Evolutionary conservation across 352 stramenopile genomes (phyloP).

Genomic region (Halophytophthora batemanensis): DNA sequence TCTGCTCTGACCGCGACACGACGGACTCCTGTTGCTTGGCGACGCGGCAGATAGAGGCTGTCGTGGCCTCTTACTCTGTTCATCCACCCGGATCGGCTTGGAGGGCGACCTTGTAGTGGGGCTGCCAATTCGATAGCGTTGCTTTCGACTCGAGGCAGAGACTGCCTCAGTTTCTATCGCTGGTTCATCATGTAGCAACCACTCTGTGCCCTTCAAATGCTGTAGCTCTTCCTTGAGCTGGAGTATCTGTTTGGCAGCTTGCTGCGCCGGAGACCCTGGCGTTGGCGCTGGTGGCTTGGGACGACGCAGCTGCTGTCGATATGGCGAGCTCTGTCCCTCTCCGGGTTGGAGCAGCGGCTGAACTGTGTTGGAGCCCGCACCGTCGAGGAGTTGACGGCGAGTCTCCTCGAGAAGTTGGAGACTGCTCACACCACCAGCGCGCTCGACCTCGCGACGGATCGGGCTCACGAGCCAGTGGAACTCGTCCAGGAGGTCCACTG

Average conservation of each 20-base stretch:
- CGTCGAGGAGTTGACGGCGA: constrained; percentile 4
- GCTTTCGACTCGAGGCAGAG: constrained; percentile 5
- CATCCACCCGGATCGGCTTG: constrained; percentile 4
- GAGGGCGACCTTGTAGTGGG: background rate
- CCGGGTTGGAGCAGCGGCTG: constrained; percentile 7
- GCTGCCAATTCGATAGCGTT: constrained; percentile 3
- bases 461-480: constrained; percentile 42
- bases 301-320: constrained; percentile 24
- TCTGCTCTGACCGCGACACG: constrained; percentile 12
- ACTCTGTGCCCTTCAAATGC: constrained; percentile 14
- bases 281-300: constrained; percentile 13
- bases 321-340: constrained; percentile 35
- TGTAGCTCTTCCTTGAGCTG: constrained; percentile 42
- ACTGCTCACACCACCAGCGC: constrained; percentile 2
- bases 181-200: background rate
- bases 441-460: constrained; percentile 10
- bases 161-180: background rate
- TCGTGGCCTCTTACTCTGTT: constrained; percentile 3
- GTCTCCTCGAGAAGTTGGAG: constrained; percentile 7
- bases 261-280: constrained; percentile 39
- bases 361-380: constrained; percentile 6
- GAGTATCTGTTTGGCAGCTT: constrained; percentile 51
- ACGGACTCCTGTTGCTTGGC: constrained; percentile 4
- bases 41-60: background rate
- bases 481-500: constrained; percentile 40